A percentile compares a stretch with the other conserved stretches of the same genome.
phyloP scores from a whole-genome alignment of 371 early-diverging fungal genomes.

The Coemansia sp. region DNA sequence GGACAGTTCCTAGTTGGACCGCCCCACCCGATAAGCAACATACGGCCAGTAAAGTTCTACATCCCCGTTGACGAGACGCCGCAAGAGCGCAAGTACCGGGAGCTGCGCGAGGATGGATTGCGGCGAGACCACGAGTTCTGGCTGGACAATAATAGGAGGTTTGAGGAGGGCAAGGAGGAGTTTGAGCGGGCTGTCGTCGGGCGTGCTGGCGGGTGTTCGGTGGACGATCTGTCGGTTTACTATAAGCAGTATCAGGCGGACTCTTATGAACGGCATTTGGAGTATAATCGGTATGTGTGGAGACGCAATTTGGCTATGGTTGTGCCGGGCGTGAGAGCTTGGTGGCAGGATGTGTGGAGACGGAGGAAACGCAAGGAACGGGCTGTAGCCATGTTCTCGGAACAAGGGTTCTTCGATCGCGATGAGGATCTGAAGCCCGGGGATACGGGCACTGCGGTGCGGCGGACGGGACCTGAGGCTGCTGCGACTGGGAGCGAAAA shows the following conservation, averaged over 20 bases:
- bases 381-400: conserved; percentile 23
- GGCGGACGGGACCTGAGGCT: no score
- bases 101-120: conserved; percentile 59
- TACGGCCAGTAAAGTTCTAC: conserved; percentile 70
- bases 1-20: conserved; percentile 61
- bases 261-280: conserved; percentile 71
- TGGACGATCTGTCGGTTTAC: conserved; percentile 73
- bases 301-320: conserved; percentile 66
- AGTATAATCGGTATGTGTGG: conserved; percentile 79
- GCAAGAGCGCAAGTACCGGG: conserved; percentile 59
- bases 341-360: conserved; percentile 19
- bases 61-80: conserved; percentile 60
- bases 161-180: conserved; percentile 62
- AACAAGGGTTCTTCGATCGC: conserved; percentile 21
- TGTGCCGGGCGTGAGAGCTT: conserved; percentile 66
- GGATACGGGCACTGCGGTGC: not conserved
- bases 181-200: conserved; percentile 59
- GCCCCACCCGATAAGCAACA: conserved; percentile 72
- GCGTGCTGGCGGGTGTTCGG: conserved; percentile 57
- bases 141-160: conserved; percentile 71
- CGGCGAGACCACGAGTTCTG: conserved; percentile 72
- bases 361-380: conserved; percentile 9
- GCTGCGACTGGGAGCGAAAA: not conserved
- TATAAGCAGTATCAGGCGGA: conserved; percentile 76
- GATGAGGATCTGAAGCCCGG: not conserved